Base-by-base conservation (phyloP, 2,329 filamentous ascomycete genomes). In the Pseudogymnoascus sp. region DNA sequence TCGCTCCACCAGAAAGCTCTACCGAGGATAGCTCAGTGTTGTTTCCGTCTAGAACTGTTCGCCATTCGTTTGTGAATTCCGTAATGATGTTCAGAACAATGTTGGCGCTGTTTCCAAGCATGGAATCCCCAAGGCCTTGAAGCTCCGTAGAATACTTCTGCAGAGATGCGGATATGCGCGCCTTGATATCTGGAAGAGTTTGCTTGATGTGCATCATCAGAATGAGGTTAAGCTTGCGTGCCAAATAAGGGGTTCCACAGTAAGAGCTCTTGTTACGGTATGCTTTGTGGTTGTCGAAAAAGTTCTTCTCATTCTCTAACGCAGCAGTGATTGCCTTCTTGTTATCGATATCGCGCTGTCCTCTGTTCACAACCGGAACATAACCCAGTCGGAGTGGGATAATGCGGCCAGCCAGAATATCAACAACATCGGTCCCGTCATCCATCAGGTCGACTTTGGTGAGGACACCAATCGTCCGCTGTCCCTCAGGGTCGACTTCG, bases 161-260 rank as follows among this genome's bases (percentile, higher is more conserved):
- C 64, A 99, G 81, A 12, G 93, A 97, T 68, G 90, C 89, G n/a
- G 90, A 85, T 70, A 99, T 99, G 66, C 95, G 89, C 12, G 90
- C 91, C 80, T 99, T 99, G 81, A 99, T 99, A 73, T 99, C 94
- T 41, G 94, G 94, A 12, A 99, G 84, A 1, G 94, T 99, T 80
- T 99, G 93, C 79, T 99, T 99, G 81, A 99, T 99, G 80, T 99
- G 94, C 94, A 99, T 99, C 93, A 99, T 97, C 69, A 99, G 83
- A 73, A 99, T 97, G 71, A 99, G 82, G 78, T 99, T 99, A 65
- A 99, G 85, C 78, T 99, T 99, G 69, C 93, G 87, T 3, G 94
- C 94, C 64, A 99, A 81, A 73, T 99, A 99, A 3, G 94, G 94
- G 2, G 94, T 99, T 75, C 94, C 94, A 76, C 94, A 99, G 82